phyloP scores from a whole-genome alignment of 495 filamentous ascomycete genomes.

The Tirmania nivea region DNA sequence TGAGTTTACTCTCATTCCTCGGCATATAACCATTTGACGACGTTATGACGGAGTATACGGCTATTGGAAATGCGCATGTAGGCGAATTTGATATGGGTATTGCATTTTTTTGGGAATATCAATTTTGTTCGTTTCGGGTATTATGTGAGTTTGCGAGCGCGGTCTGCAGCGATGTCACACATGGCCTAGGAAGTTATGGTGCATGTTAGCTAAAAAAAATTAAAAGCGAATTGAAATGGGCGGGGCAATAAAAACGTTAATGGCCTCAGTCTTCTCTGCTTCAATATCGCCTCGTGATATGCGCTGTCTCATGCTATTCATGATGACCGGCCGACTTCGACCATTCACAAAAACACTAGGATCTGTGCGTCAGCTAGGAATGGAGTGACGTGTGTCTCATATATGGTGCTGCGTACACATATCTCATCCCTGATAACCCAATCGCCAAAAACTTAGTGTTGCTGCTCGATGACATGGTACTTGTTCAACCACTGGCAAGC shows the following conservation, averaged over 20 bases:
- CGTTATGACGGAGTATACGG: no score
- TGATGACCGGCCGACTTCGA: conserved; percentile 44
- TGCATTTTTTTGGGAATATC: no score
- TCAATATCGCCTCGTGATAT: conserved; percentile 47
- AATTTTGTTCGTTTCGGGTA: no score
- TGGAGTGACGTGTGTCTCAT: not conserved
- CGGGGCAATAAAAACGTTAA: conserved; percentile 33
- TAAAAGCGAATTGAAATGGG: no score
- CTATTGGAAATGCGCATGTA: no score
- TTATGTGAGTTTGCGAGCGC: no score
- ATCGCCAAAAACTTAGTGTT: not conserved
- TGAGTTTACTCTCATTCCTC: not conserved
- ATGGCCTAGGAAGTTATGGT: no score
- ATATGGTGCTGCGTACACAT: conserved; percentile 31
- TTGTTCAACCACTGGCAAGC: not conserved
- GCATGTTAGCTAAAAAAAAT: no score
- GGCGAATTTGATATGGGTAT: no score
- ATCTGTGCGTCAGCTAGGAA: not conserved
- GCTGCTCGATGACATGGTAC: not conserved
- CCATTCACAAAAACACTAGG: conserved; percentile 72
- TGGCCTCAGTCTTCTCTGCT: conserved; percentile 48
- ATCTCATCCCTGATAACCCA: conserved; percentile 36
- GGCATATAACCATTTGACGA: not conserved
- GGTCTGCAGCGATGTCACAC: no score
- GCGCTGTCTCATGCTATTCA: conserved; percentile 63